Percentiles rank a stretch among this genome's conserved stretches.
These are phyloP conservation scores for Polygonum aviculare DNA, from an alignment of 148 eudicot genomes.

Conservation along the genomic window DNA sequence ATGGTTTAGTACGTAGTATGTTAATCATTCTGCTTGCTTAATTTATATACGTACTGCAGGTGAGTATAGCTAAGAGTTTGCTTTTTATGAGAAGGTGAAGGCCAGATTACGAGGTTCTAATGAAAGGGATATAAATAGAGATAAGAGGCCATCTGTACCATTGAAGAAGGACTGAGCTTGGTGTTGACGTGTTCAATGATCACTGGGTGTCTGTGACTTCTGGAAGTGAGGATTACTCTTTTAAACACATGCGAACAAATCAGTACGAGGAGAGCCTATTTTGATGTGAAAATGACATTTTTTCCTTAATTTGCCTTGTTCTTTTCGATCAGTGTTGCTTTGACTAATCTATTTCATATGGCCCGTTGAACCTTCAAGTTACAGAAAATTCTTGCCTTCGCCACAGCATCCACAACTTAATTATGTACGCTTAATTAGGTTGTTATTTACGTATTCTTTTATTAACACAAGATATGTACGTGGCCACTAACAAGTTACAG, in stretches of 20 bases:
- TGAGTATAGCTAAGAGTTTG: slow-evolving; percentile 27
- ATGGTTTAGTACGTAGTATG: no score
- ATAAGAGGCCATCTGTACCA: slow-evolving; percentile 44
- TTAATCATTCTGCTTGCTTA: no score
- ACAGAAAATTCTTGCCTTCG: no score
- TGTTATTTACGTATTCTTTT: no score
- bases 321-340: no score
- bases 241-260: slow-evolving; percentile 95
- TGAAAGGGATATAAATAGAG: slow-evolving; percentile 38
- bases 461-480: no score
- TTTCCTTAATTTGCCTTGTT: neutral
- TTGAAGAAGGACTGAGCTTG: slow-evolving; percentile 60
- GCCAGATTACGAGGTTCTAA: slow-evolving; percentile 28
- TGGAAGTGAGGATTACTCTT: slow-evolving; percentile 97
- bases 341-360: no score
- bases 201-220: slow-evolving; percentile 97
- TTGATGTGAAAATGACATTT: slow-evolving; percentile 90
- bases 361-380: no score
- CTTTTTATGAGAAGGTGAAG: slow-evolving; percentile 43
- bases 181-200: slow-evolving; percentile 78
- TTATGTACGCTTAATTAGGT: no score
- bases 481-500: no score
- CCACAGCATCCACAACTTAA: no score
- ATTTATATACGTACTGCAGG: slow-evolving; percentile 18
- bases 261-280: slow-evolving; percentile 97